These are phyloP conservation scores for Pontederia paniculata DNA, from an alignment of 176 grass and related monocot genomes.

Conservation along the genomic window DNA sequence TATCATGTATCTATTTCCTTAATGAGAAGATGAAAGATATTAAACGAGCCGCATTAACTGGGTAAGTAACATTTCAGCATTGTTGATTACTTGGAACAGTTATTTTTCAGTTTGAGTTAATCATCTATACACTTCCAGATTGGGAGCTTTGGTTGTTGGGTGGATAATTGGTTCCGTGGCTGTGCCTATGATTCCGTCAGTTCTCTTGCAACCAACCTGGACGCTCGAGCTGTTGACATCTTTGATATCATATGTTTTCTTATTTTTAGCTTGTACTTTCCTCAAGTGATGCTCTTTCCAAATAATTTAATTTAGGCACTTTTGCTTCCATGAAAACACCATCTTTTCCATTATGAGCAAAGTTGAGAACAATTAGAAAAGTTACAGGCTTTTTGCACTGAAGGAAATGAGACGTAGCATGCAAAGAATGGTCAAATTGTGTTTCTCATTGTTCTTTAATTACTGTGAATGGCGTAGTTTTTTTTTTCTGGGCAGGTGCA, in stretches of 20 bases:
- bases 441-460: too few species aligned
- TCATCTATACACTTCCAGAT: slow-evolving; percentile 33
- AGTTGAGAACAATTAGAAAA: too few species aligned
- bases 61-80: slow-evolving; percentile 28
- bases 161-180: slow-evolving; percentile 63
- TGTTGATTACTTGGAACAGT: not conserved
- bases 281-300: slow-evolving; percentile 40
- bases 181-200: slow-evolving; percentile 67
- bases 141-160: slow-evolving; percentile 70
- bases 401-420: too few species aligned
- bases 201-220: slow-evolving; percentile 75
- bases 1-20: slow-evolving; percentile 91
- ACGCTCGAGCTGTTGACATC: slow-evolving; percentile 92
- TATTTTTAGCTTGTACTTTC: slow-evolving; percentile 73
- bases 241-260: slow-evolving; percentile 71
- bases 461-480: too few species aligned
- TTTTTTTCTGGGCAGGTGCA: too few species aligned
- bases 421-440: too few species aligned
- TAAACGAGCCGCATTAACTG: slow-evolving; percentile 56
- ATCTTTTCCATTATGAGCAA: too few species aligned
- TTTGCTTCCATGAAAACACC: too few species aligned
- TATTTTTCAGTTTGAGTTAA: slow-evolving; percentile 15
- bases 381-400: too few species aligned
- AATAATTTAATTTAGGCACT: too few species aligned
- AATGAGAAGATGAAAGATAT: slow-evolving; percentile 96